These are phyloP conservation scores for Termitomyces sp. DNA, from an alignment of 768 basidiomycete genomes.

Conservation along the genomic window DNA sequence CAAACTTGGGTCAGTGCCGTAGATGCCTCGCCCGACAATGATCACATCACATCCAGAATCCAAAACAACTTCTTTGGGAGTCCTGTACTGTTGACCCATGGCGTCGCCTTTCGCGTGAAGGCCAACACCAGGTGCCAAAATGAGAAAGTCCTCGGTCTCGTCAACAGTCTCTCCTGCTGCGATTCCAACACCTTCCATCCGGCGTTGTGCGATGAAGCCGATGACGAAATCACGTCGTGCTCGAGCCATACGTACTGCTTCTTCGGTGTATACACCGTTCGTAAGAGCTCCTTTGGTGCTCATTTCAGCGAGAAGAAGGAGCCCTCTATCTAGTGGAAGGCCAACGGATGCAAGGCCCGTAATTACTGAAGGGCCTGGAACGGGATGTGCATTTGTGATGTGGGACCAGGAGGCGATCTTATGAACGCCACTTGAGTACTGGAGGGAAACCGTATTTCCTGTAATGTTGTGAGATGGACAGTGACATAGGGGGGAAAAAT, in stretches of 20 bases:
- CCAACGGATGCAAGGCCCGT: constrained; percentile 87
- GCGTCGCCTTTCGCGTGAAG: constrained; percentile 72
- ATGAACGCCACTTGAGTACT: constrained; percentile 91
- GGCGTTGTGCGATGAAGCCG: constrained; percentile 89
- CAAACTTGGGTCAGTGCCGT: constrained; percentile 52
- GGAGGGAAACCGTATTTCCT: constrained; percentile 96
- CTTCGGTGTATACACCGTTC: constrained; percentile 74
- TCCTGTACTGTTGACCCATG: constrained; percentile 95
- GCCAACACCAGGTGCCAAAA: constrained; percentile 91
- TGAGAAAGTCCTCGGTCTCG: constrained; percentile 73
- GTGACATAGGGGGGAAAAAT: not conserved
- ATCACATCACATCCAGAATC: constrained; percentile 90
- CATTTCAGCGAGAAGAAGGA: constrained; percentile 95
- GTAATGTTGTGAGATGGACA: constrained; percentile 2
- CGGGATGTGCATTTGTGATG: constrained; percentile 93
- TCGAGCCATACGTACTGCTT: constrained; percentile 85
- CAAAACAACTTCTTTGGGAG: constrained; percentile 76
- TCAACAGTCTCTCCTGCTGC: constrained; percentile 22
- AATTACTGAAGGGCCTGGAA: constrained; percentile 94
- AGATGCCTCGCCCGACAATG: constrained; percentile 94
- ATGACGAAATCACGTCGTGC: constrained; percentile 82
- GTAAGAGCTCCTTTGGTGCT: constrained; percentile 86
- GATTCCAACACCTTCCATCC: constrained; percentile 67
- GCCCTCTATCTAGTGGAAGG: constrained; percentile 74
- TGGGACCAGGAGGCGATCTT: constrained; percentile 95